phyloP scores from a whole-genome alignment of 169 alveolate species.

The Blepharisma undulans region DNA sequence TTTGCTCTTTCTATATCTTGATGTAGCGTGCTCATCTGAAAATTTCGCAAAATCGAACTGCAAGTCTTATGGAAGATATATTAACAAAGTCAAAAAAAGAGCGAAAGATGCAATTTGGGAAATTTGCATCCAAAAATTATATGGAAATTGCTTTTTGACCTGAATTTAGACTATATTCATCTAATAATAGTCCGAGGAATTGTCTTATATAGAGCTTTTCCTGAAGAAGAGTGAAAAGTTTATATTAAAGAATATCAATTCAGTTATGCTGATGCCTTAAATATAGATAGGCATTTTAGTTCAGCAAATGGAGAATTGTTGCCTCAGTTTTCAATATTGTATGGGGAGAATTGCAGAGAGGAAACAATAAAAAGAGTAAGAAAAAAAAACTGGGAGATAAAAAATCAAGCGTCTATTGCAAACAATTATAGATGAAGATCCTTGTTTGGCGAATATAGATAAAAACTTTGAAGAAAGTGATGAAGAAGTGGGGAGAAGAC shows the following conservation, averaged over 20 bases:
- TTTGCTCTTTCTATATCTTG: no score
- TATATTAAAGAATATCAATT: neutral
- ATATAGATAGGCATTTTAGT: neutral
- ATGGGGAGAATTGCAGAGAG: no score
- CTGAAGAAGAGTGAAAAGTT: neutral
- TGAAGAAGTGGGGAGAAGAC: no score
- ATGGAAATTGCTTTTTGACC: neutral
- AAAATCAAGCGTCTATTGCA: no score
- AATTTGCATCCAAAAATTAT: neutral
- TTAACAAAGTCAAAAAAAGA: no score
- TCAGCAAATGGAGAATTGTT: neutral
- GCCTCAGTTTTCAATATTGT: neutral
- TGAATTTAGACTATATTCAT: neutral
- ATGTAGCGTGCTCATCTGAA: conserved; percentile 82
- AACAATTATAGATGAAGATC: no score
- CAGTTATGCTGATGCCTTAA: neutral
- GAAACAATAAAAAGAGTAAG: no score
- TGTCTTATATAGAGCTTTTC: neutral
- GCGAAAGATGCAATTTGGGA: neutral
- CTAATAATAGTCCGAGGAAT: neutral
- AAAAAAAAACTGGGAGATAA: no score
- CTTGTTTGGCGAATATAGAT: no score
- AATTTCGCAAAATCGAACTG: conserved; percentile 87
- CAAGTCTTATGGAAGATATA: conserved; percentile 80
- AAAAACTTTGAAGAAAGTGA: no score